Conservation (phyloP, 768 basidiomycete genomes). For the Termitomyces sp. region DNA sequence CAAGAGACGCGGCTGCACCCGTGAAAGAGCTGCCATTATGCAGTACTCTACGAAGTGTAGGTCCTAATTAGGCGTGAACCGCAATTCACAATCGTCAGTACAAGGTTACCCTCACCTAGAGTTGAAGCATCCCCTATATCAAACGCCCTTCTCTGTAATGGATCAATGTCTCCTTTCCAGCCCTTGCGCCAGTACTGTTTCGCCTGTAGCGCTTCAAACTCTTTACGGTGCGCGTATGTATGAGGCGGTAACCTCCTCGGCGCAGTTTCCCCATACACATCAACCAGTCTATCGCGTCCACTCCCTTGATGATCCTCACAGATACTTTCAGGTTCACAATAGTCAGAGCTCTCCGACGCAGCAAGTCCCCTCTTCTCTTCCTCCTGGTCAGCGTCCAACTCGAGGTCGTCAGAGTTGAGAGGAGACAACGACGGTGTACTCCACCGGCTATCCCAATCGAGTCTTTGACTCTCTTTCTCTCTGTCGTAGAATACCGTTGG, state of each 20-base stretch:
- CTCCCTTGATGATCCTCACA: background rate
- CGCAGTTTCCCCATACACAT: constrained; percentile 5
- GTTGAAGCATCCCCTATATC: constrained; percentile 69
- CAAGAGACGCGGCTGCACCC: constrained; percentile 2
- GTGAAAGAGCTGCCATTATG: background rate
- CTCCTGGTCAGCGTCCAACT: constrained; percentile 23
- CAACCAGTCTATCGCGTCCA: background rate
- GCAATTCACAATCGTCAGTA: background rate
- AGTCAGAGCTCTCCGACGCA: background rate
- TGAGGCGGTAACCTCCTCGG: constrained; percentile 19
- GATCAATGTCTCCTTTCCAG: constrained; percentile 46
- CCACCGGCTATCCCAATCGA: constrained; percentile 38
- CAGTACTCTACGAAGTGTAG: constrained; percentile 13
- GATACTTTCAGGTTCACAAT: background rate
- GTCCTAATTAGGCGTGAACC: constrained; percentile 6
- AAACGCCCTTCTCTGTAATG: constrained; percentile 36
- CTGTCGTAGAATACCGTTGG: constrained; percentile 21
- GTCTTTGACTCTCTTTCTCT: constrained; percentile 17
- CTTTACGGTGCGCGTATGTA: constrained; percentile 41
- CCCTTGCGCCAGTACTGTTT: constrained; percentile 73
- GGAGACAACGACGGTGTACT: constrained; percentile 69
- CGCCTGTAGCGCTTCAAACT: constrained; percentile 56
- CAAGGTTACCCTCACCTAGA: constrained; percentile 42
- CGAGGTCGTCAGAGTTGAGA: constrained; percentile 50
- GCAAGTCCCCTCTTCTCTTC: constrained; percentile 7